Percentiles rank a stretch among this genome's conserved stretches.
Evolutionary conservation across 2,329 filamentous ascomycete species (phyloP).

Genomic region (Immersiporthe knoxdaviesiana): DNA sequence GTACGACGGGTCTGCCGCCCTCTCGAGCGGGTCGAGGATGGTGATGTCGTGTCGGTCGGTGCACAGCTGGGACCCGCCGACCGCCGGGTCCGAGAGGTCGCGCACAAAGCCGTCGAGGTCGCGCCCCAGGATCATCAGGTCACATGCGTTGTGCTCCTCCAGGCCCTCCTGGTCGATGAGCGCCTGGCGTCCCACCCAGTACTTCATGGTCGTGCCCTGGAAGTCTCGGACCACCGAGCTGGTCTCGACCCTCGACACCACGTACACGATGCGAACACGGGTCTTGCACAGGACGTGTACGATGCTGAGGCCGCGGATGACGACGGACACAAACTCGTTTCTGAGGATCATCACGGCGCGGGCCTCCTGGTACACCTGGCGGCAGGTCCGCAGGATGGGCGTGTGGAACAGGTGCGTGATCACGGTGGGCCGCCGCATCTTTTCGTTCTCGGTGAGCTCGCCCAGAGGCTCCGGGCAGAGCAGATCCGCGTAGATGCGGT

Average conservation of each 20-base stretch:
- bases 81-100: not conserved
- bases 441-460: not conserved
- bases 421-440: not conserved
- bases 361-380: conserved; percentile 21
- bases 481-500: conserved; percentile 14
- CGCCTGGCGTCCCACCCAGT: not conserved
- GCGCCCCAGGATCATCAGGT: conserved; percentile 17
- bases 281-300: not conserved
- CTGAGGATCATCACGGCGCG: conserved; percentile 15
- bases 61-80: not conserved
- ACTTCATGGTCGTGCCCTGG: conserved; percentile 15
- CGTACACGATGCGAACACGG: conserved; percentile 15
- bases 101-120: conserved; percentile 19
- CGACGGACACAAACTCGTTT: conserved; percentile 22
- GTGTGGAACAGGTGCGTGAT: conserved; percentile 1
- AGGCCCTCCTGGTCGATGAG: not conserved
- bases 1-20: not conserved
- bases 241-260: not conserved
- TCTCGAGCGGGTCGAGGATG: conserved; percentile 18
- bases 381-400: conserved; percentile 18
- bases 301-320: not conserved
- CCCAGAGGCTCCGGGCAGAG: conserved; percentile 14
- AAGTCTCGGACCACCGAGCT: conserved; percentile 11
- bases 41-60: not conserved
- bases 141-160: not conserved